These are phyloP conservation scores for Hemisphaericaspora subhashii DNA, from an alignment of 1,139 yeast genomes.

Conservation along the genomic window DNA sequence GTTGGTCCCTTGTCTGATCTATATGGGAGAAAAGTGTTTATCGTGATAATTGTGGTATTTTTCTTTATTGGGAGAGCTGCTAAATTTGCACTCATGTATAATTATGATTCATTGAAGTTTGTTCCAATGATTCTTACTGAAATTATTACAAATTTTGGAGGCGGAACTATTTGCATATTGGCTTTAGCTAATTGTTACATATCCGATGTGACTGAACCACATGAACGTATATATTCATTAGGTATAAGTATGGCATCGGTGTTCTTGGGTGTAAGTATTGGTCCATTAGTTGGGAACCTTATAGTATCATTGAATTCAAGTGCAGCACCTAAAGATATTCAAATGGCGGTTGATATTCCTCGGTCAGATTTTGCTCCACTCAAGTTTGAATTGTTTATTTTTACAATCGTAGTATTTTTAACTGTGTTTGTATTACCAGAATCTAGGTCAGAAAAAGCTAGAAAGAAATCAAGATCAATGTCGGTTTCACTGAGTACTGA, in stretches of 20 bases:
- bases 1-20: conserved; percentile 65
- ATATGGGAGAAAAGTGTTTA: conserved; percentile 55
- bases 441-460: conserved; percentile 50
- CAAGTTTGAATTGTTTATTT: conserved; percentile 26
- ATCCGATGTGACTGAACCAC: conserved; percentile 61
- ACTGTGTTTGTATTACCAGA: conserved; percentile 52
- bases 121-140: conserved; percentile 35
- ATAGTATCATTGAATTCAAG: conserved; percentile 20
- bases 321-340: conserved; percentile 3
- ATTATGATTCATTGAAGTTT: conserved; percentile 31
- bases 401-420: conserved; percentile 29
- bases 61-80: conserved; percentile 27
- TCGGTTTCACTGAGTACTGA: conserved; percentile 20
- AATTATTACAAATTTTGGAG: conserved; percentile 50
- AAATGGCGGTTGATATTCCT: conserved; percentile 10
- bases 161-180: conserved; percentile 49
- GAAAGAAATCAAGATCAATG: conserved; percentile 47
- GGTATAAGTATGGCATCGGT: conserved; percentile 59
- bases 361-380: conserved; percentile 29
- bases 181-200: conserved; percentile 62
- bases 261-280: conserved; percentile 61
- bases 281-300: conserved; percentile 61
- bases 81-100: conserved; percentile 30
- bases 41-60: conserved; percentile 33
- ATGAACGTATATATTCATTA: conserved; percentile 52